These are phyloP conservation scores for Millerozyma acaciae DNA, from an alignment of 805 yeast species.

Conservation along the genomic window DNA sequence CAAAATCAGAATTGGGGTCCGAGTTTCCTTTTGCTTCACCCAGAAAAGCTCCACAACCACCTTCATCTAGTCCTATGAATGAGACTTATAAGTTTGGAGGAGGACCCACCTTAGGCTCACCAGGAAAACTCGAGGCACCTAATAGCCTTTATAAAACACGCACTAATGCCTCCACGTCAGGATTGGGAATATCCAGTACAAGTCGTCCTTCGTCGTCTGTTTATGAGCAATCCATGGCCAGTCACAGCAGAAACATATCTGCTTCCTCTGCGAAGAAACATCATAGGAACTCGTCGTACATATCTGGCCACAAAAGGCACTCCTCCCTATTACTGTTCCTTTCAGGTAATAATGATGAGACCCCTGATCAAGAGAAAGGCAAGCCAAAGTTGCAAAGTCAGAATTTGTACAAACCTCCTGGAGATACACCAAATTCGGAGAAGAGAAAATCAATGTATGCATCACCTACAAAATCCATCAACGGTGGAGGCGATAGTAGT, in stretches of 20 bases:
- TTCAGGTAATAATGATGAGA: slow-evolving; percentile 24
- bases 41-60: slow-evolving; percentile 72
- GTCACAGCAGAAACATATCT: slow-evolving; percentile 43
- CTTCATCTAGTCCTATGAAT: slow-evolving; percentile 35
- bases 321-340: slow-evolving; percentile 57
- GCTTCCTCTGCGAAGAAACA: slow-evolving; percentile 20
- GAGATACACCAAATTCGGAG: slow-evolving; percentile 3
- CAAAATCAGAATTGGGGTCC: background rate
- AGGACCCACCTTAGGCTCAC: slow-evolving; percentile 9
- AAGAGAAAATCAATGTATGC: background rate
- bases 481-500: slow-evolving; percentile 14
- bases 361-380: background rate
- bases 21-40: slow-evolving; percentile 52
- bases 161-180: slow-evolving; percentile 19
- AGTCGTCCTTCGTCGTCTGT: slow-evolving; percentile 49
- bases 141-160: slow-evolving; percentile 18
- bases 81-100: slow-evolving; percentile 32
- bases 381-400: background rate
- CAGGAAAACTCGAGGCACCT: slow-evolving; percentile 5
- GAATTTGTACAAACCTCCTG: slow-evolving; percentile 2
- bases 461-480: background rate
- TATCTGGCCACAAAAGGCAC: slow-evolving; percentile 50
- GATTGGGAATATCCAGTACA: slow-evolving; percentile 13
- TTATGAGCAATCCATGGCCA: slow-evolving; percentile 41
- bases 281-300: slow-evolving; percentile 26